These are phyloP conservation scores for Podospora sp. DNA, from an alignment of 495 filamentous ascomycete species.

Conservation along the genomic window DNA sequence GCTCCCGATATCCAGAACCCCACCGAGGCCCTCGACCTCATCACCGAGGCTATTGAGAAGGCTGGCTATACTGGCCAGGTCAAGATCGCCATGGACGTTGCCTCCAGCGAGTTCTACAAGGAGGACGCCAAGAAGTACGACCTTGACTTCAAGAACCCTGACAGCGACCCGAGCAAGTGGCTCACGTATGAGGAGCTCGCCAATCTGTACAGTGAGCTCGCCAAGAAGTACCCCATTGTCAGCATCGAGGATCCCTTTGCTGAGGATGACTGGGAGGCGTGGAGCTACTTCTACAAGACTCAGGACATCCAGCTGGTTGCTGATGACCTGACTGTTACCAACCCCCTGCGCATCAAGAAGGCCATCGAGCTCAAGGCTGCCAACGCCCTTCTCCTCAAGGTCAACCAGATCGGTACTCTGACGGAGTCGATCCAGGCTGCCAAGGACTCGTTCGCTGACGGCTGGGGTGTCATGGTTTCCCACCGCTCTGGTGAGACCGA, in stretches of 20 bases:
- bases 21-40: constrained; percentile 95
- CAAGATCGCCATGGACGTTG: constrained; percentile 99
- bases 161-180: constrained; percentile 93
- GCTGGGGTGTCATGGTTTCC: constrained; percentile 99
- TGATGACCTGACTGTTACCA: constrained; percentile 92
- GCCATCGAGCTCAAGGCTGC: constrained; percentile 98
- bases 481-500: constrained; percentile 99
- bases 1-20: constrained; percentile 97
- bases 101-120: constrained; percentile 99
- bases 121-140: constrained; percentile 97
- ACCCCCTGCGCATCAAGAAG: constrained; percentile 99
- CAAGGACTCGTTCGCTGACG: constrained; percentile 95
- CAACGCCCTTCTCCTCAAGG: constrained; percentile 97
- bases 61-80: constrained; percentile 94
- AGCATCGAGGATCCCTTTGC: constrained; percentile 72
- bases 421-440: constrained; percentile 99
- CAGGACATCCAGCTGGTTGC: constrained; percentile 98
- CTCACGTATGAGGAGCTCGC: constrained; percentile 98
- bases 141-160: constrained; percentile 99
- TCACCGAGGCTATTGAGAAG: constrained; percentile 89
- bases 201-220: constrained; percentile 84
- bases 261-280: constrained; percentile 89
- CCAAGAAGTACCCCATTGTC: constrained; percentile 96
- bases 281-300: constrained; percentile 99
- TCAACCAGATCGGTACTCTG: constrained; percentile 99